Evolutionary conservation across 257 asterid species (phyloP), one percentile per base, ranked within the genome.

Genomic region (Nicotiana noctiflora): DNA sequence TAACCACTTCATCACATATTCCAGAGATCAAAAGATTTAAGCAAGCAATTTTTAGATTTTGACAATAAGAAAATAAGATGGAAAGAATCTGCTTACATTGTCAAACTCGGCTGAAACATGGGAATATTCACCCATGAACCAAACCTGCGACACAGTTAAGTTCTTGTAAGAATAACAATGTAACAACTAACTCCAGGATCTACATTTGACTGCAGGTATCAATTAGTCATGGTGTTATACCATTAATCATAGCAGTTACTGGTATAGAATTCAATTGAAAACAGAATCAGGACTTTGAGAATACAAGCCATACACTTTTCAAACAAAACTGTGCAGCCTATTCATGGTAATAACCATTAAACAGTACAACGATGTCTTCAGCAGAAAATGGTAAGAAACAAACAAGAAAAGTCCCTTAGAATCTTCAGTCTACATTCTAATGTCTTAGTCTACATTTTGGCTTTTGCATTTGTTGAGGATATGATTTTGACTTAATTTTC

Each of bases 111-210:
- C 90, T 70, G 98, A 93, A 83, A 94, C 93, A 79, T 94, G 97
- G 74, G 94, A 94, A 84, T 90, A 87, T 86, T 93, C 92, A 59
- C 98, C 98, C 98, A 94, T 94, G 90, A 94, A 93, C 97, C 96
- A 89, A 88, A 94, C 92, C 98, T 94, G 93, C 68, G 82, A 75
- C 44, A 74, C 9, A 74, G 40, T 74, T 23, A 74, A 74, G 14
- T 72, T 46, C 78, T 74, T 23, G 78, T 74, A 46, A 74, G 78
- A 49, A 74, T 15, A 74, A 23, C 21, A 74, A 46, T 23, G 51
- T 49, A 74, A 49, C 23, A 74, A 23, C 23, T 57, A 44, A 72
- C 44, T 74, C 61, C 25, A 25, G 44, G 44, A 49, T 74, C 77
- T 6, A 25, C 44, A 74, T 74, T 49, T 23, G 61, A 32, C 3